Base-by-base conservation (phyloP, 768 basidiomycete genomes). In the Tricholoma furcatifolium region DNA sequence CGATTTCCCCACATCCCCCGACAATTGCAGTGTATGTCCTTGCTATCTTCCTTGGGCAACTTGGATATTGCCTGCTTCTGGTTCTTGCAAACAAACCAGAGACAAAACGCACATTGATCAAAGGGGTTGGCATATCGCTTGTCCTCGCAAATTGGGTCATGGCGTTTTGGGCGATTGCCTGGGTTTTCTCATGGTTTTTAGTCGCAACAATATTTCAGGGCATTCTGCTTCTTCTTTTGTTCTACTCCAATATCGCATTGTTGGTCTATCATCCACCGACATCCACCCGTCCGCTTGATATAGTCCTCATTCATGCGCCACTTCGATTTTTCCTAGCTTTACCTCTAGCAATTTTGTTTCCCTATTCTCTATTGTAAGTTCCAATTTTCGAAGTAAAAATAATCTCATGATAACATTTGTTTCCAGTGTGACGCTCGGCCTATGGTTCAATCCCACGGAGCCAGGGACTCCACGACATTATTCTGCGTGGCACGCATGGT, bases 261-360 rank as follows among this genome's bases (percentile, higher is more conserved):
- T 72, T 93, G 39, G 70, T 86, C 14, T 92, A 94, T 62, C 87
- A 88, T 43, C 68, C 77, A 0, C 87, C 87, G 0, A 78, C 73
- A 0, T 71, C 71, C 20, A 65, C 70, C 0, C 78, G 84, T 1
- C 91, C 91, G 0, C 67, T 95, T 36, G 92, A 94, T 66, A 83
- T 82, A 31, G 76, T 85, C 0, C 84, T 95, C 58, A 90, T 97
- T 51, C 94, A 97, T 60, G 88, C 90, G 0, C 95, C 95, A 0
- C 74, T 96, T 48, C 78, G 90, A 2, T 84, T 92, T 54, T 87
- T 87, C 65, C 66, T 80, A 36, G 67, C 77, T 24, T 64, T 85
- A 2, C 80, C 82, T 2, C 65, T 86, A 23, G 69, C 68, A 3
- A 70, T 88, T 32, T 70, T 88, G 52, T 84, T 91, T 55, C 76